Conservation (phyloP, 2,329 filamentous ascomycete genomes). For the Pseudonectria buxi region DNA sequence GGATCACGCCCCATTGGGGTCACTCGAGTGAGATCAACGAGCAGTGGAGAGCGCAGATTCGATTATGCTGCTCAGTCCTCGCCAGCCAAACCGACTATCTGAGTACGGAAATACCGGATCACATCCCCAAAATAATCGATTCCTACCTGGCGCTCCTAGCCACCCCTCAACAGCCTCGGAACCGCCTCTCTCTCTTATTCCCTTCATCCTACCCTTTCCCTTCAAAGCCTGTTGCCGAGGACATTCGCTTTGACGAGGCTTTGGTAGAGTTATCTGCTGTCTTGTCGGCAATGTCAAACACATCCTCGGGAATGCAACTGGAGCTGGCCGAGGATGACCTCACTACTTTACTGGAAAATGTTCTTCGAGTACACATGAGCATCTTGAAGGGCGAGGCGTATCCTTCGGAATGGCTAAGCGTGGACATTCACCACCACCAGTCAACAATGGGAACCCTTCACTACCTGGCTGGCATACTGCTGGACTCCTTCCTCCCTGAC, state of each 20-base stretch:
- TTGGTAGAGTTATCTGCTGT: conserved; percentile 84
- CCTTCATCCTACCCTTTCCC: conserved; percentile 87
- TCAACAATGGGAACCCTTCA: conserved; percentile 82
- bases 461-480: conserved; percentile 70
- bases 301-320: conserved; percentile 63
- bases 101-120: conserved; percentile 75
- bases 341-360: conserved; percentile 66
- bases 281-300: conserved; percentile 72
- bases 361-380: conserved; percentile 79
- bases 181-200: conserved; percentile 78
- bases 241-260: conserved; percentile 69
- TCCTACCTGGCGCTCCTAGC: conserved; percentile 75
- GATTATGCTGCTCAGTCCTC: conserved; percentile 86
- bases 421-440: conserved; percentile 88
- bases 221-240: conserved; percentile 57
- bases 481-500: conserved; percentile 78
- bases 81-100: conserved; percentile 77
- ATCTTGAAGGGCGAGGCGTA: conserved; percentile 87
- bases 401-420: conserved; percentile 81
- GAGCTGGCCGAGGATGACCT: conserved; percentile 70
- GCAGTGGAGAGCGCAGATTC: conserved; percentile 88
- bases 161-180: conserved; percentile 45
- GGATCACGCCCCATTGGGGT: conserved; percentile 94
- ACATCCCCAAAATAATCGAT: conserved; percentile 84
- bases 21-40: conserved; percentile 64